Conservation (phyloP, 2,329 filamentous ascomycete genomes). For the Pseudocercospora fuligena region DNA sequence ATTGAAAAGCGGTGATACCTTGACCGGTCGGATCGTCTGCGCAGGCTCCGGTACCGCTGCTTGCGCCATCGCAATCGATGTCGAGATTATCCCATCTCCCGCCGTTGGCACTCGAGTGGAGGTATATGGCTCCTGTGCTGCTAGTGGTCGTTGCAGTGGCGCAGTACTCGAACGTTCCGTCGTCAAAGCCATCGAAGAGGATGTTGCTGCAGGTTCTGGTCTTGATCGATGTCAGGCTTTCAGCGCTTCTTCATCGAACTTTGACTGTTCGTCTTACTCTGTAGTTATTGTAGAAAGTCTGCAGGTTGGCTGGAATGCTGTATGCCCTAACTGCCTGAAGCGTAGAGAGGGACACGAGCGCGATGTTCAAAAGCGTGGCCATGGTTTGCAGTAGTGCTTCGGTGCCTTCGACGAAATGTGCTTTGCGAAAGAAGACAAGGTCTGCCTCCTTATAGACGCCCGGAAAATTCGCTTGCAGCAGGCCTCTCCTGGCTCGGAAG, state of each 20-base stretch:
- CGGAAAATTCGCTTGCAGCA: too few species aligned
- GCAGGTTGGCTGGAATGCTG: conserved; percentile 1
- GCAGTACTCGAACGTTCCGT: conserved; percentile 12
- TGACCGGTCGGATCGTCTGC: conserved; percentile 47
- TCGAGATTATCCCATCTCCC: conserved; percentile 60
- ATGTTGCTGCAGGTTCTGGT: conserved; percentile 5
- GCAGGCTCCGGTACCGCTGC: neutral
- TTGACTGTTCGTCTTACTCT: neutral
- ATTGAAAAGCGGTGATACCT: conserved; percentile 53
- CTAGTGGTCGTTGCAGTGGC: neutral
- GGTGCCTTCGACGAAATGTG: too few species aligned
- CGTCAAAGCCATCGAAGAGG: conserved; percentile 9
- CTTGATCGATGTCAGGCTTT: neutral
- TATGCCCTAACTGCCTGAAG: neutral
- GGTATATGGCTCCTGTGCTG: conserved; percentile 45
- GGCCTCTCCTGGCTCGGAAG: too few species aligned
- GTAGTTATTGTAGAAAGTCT: conserved; percentile 8
- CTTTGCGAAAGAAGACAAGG: too few species aligned
- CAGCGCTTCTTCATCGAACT: neutral
- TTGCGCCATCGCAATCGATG: conserved; percentile 61
- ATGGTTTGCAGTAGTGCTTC: neutral
- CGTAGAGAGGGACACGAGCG: neutral
- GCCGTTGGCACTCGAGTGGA: conserved; percentile 45
- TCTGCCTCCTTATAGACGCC: too few species aligned
- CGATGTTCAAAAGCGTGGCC: neutral